phyloP scores from a whole-genome alignment of 495 filamentous ascomycete species.

The Oleoguttula mirabilis region DNA sequence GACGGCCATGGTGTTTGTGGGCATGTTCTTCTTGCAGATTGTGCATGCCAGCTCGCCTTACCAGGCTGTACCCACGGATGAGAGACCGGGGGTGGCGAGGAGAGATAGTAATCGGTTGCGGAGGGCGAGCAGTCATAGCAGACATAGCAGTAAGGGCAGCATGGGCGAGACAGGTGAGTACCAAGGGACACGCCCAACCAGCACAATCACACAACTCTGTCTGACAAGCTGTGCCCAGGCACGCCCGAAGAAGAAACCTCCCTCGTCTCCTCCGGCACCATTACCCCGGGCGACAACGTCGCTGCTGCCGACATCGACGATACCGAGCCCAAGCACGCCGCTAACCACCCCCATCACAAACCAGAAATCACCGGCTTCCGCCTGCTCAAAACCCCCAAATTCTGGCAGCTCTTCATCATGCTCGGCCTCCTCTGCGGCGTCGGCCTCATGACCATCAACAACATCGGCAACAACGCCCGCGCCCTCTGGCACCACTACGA shows the following conservation, averaged over 20 bases:
- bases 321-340: conserved; percentile 43
- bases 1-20: conserved; percentile 54
- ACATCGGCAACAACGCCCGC: conserved; percentile 80
- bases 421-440: conserved; percentile 85
- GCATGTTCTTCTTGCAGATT: conserved; percentile 41
- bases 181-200: neutral
- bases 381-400: conserved; percentile 63
- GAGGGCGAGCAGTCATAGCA: conserved; percentile 3
- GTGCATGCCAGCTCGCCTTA: conserved; percentile 34
- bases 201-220: neutral
- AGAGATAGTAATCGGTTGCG: conserved; percentile 13
- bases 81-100: conserved; percentile 9
- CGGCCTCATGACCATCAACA: conserved; percentile 98
- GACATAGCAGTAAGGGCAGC: conserved; percentile 21
- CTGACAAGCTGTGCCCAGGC: neutral
- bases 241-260: conserved; percentile 64
- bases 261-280: conserved; percentile 52
- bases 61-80: conserved; percentile 43
- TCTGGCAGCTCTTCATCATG: conserved; percentile 78
- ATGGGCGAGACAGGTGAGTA: conserved; percentile 6
- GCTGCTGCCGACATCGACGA: conserved; percentile 17
- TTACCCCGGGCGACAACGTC: conserved; percentile 31
- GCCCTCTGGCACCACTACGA: conserved; percentile 77
- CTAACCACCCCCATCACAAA: conserved; percentile 30
- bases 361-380: conserved; percentile 81